phyloP scores from a whole-genome alignment of 2,329 filamentous ascomycete species.

The Chaetomiaceae sp. region DNA sequence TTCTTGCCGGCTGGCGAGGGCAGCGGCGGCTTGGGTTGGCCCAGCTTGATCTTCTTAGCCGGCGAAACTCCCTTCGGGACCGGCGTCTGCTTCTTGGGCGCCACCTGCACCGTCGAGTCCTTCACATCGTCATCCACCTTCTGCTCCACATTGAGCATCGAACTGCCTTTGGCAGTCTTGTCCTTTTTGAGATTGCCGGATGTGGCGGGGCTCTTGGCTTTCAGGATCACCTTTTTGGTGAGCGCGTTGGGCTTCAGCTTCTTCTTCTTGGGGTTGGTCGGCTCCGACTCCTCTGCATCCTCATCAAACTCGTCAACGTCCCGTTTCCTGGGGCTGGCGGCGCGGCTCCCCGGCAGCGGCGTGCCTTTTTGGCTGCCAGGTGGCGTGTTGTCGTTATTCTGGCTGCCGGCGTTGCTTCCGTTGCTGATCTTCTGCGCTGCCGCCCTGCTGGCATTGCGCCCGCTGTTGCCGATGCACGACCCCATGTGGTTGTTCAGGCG shows the following conservation, averaged over 20 bases:
- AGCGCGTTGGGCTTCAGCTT: constrained; percentile 46
- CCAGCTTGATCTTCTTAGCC: constrained; percentile 43
- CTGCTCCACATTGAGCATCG: constrained; percentile 48
- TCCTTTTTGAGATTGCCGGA: constrained; percentile 45
- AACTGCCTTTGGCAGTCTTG: constrained; percentile 49
- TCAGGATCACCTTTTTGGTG: constrained; percentile 54
- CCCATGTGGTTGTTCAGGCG: constrained; percentile 66
- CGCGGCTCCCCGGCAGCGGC: constrained; percentile 51
- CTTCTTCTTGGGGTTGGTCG: constrained; percentile 53
- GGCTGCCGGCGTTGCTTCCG: constrained; percentile 43
- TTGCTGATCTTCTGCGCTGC: constrained; percentile 62
- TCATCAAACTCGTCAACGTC: constrained; percentile 53
- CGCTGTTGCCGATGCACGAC: constrained; percentile 62
- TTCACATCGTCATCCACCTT: constrained; percentile 37
- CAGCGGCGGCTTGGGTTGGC: constrained; percentile 42
- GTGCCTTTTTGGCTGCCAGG: constrained; percentile 61
- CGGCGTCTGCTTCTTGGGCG: constrained; percentile 41
- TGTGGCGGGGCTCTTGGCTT: constrained; percentile 40
- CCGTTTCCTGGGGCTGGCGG: constrained; percentile 53
- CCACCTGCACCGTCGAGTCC: constrained; percentile 37
- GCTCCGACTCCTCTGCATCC: constrained; percentile 49
- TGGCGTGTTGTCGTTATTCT: constrained; percentile 54
- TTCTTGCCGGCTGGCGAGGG: constrained; percentile 48
- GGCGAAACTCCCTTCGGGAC: constrained; percentile 39
- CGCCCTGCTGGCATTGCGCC: constrained; percentile 57